Percentiles rank a stretch among this genome's conserved stretches.
These are phyloP conservation scores for Meyerozyma smithsonii DNA, from an alignment of 1,139 yeast species.

Conservation along the genomic window DNA sequence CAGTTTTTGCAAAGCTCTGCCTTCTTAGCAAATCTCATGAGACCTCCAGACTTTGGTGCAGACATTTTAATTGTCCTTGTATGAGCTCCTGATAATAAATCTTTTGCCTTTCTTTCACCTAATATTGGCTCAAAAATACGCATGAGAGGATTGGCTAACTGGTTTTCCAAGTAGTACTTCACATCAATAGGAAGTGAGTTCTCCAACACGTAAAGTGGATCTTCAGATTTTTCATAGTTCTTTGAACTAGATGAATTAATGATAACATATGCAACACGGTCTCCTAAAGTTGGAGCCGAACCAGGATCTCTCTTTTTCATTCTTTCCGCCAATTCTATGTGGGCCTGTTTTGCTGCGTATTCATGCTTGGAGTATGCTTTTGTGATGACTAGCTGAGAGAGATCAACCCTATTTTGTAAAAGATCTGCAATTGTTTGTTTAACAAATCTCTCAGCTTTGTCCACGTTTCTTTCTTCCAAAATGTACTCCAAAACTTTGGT, in stretches of 20 bases:
- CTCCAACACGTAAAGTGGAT: slow-evolving; percentile 89
- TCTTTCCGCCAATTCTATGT: slow-evolving; percentile 91
- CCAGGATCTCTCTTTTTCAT: slow-evolving; percentile 97
- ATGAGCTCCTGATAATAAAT: slow-evolving; percentile 74
- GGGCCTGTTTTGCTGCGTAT: slow-evolving; percentile 95
- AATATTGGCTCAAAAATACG: slow-evolving; percentile 94
- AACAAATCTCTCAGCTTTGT: slow-evolving; percentile 79
- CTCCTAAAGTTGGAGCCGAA: slow-evolving; percentile 94
- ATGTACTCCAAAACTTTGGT: slow-evolving; percentile 85
- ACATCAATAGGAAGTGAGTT: slow-evolving; percentile 93
- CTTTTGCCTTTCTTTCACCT: slow-evolving; percentile 80
- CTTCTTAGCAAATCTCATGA: slow-evolving; percentile 88
- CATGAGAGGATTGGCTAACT: slow-evolving; percentile 84
- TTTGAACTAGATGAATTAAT: slow-evolving; percentile 80
- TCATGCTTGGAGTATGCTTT: slow-evolving; percentile 88
- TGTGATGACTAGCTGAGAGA: slow-evolving; percentile 90
- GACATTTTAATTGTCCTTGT: slow-evolving; percentile 72
- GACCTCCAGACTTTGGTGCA: slow-evolving; percentile 66
- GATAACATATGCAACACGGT: slow-evolving; percentile 96
- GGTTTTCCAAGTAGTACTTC: slow-evolving; percentile 89
- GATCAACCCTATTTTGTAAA: slow-evolving; percentile 84
- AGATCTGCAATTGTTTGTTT: slow-evolving; percentile 86
- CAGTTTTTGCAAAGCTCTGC: slow-evolving; percentile 88
- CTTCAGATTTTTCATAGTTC: slow-evolving; percentile 94
- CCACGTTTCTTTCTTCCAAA: slow-evolving; percentile 85